These are phyloP conservation scores for Capronia epimyces DNA, from an alignment of 2,329 filamentous ascomycete genomes.

Conservation along the genomic window DNA sequence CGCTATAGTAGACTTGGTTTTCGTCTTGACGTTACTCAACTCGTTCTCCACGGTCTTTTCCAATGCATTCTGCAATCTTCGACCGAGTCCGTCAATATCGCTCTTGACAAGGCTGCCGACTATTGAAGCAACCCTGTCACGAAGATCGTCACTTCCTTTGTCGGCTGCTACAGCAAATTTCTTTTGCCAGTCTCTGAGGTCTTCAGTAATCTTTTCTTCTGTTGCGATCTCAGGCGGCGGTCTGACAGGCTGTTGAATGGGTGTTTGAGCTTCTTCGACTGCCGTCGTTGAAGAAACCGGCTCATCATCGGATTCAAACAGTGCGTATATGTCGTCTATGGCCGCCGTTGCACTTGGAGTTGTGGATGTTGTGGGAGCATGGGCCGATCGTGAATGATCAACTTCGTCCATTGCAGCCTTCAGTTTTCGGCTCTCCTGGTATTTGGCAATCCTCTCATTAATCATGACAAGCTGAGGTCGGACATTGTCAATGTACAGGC, in stretches of 20 bases:
- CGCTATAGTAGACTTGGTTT: conserved; percentile 54
- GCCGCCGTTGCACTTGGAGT: conserved; percentile 10
- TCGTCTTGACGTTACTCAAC: conserved; percentile 59
- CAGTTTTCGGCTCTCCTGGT: conserved; percentile 56
- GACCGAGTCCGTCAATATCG: conserved; percentile 61
- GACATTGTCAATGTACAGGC: conserved; percentile 83
- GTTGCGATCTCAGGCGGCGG: conserved; percentile 15
- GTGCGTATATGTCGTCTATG: conserved; percentile 20
- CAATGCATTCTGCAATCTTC: conserved; percentile 62
- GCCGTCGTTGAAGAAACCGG: conserved; percentile 28
- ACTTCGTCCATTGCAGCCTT: conserved; percentile 54
- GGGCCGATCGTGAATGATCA: conserved; percentile 40
- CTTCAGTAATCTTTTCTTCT: conserved; percentile 62
- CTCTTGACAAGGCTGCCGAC: conserved; percentile 62
- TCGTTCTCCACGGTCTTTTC: conserved; percentile 62
- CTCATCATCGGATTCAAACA: conserved; percentile 24
- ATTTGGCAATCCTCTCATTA: conserved; percentile 72
- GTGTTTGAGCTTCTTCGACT: conserved; percentile 30
- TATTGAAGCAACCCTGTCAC: conserved; percentile 62
- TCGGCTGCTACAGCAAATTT: conserved; percentile 83
- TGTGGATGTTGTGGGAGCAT: conserved; percentile 23
- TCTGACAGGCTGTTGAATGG: conserved; percentile 7
- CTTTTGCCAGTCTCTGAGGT: conserved; percentile 78
- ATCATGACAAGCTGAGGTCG: conserved; percentile 93
- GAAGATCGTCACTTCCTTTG: conserved; percentile 68